A percentile compares a stretch with the other conserved stretches of the same genome.
Conservation (phyloP, 225 moss, liverwort and hornwort species). For the Straminergon stramineum region DNA sequence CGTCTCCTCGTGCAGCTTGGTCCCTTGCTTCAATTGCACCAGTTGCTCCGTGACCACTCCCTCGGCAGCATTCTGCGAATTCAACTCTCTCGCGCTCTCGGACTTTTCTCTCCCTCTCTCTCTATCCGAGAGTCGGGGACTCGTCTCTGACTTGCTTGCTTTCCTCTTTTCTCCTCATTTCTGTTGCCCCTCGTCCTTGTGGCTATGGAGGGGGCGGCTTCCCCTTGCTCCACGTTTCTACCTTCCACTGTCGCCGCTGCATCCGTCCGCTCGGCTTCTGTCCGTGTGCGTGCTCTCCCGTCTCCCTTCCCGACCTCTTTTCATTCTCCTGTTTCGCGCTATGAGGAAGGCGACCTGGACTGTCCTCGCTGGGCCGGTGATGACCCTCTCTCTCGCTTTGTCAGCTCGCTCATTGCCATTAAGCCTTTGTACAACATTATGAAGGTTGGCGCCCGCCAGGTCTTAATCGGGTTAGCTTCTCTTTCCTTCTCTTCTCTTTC, state of each 20-base stretch:
- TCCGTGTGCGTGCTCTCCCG: neutral
- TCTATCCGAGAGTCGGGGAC: neutral
- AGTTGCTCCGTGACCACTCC: neutral
- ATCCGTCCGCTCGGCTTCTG: neutral
- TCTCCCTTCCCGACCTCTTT: neutral
- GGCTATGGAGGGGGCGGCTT: constrained; percentile 15
- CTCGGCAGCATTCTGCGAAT: neutral
- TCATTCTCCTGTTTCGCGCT: neutral
- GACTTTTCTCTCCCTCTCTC: neutral
- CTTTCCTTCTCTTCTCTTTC: neutral
- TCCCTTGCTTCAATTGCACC: neutral
- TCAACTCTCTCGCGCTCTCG: neutral
- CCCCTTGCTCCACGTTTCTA: neutral
- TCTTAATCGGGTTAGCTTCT: constrained; percentile 36
- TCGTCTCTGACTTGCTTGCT: neutral
- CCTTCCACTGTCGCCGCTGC: neutral
- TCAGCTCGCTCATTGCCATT: constrained; percentile 56
- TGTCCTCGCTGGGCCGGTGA: constrained; percentile 51
- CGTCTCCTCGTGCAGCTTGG: too few species aligned
- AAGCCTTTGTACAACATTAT: constrained; percentile 55
- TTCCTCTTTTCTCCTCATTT: neutral
- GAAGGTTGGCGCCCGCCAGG: constrained; percentile 46
- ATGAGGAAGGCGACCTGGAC: constrained; percentile 50
- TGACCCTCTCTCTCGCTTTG: constrained; percentile 52
- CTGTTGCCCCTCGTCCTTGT: neutral